These are phyloP conservation scores for Posidonia australis DNA, from an alignment of 106 monocot genomes.

Conservation along the genomic window DNA sequence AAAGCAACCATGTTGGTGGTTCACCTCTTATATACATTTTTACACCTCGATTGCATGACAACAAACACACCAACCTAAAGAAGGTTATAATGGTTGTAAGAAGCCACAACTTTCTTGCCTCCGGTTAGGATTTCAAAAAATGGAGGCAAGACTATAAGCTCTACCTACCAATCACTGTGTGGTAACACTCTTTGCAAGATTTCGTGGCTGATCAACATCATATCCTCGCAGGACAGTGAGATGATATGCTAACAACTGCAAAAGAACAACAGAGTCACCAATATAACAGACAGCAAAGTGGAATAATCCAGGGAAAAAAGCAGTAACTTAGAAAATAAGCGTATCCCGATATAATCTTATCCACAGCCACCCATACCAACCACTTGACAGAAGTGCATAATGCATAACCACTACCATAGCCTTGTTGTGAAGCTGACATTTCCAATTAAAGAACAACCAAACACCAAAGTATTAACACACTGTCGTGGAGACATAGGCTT, in stretches of 20 bases:
- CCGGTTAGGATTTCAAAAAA: neutral
- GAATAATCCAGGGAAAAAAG: neutral
- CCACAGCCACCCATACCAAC: no score
- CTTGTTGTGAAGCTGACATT: no score
- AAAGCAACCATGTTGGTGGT: no score
- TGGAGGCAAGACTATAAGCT: neutral
- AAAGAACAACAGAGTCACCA: neutral
- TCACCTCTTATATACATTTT: no score
- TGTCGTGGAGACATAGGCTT: no score
- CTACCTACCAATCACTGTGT: conserved; percentile 39
- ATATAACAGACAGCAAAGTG: neutral
- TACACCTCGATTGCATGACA: neutral
- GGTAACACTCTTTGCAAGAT: conserved; percentile 95
- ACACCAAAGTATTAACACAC: no score
- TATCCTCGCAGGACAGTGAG: conserved; percentile 85
- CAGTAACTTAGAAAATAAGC: no score
- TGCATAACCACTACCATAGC: no score
- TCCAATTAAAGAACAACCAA: no score
- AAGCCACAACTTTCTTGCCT: neutral
- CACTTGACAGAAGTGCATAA: no score
- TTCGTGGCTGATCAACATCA: conserved; percentile 87
- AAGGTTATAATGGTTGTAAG: neutral
- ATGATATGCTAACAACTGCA: conserved; percentile 90
- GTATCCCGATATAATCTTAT: no score
- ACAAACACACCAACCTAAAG: neutral